Percentiles rank a stretch among this genome's conserved stretches.
Conservation (phyloP, 2,329 filamentous ascomycete genomes). For the Penicillium corylophilum region DNA sequence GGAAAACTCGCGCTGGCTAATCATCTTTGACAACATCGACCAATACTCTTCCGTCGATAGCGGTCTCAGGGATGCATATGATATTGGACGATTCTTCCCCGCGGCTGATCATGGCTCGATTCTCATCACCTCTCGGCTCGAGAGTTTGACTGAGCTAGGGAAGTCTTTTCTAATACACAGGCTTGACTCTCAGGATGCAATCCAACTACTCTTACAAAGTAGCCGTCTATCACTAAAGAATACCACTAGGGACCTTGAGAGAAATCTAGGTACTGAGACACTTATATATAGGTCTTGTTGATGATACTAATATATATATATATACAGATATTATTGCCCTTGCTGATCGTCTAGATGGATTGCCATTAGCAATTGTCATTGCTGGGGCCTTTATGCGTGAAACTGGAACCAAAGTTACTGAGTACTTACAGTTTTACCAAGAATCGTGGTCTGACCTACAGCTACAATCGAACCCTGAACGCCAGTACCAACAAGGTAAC, state of each 20-base stretch:
- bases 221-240: conserved; percentile 3
- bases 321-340: conserved; percentile 28
- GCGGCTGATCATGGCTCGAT: conserved; percentile 42
- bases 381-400: conserved; percentile 48
- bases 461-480: conserved; percentile 12
- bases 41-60: conserved; percentile 14
- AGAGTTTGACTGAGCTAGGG: conserved; percentile 33
- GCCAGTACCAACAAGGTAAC: conserved; percentile 26
- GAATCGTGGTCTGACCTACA: conserved; percentile 35
- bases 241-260: background rate
- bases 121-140: conserved; percentile 43
- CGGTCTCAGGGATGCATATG: conserved; percentile 19
- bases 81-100: conserved; percentile 32
- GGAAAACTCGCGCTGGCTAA: conserved; percentile 25
- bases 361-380: conserved; percentile 49
- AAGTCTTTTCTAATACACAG: conserved; percentile 33
- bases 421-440: conserved; percentile 45
- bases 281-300: background rate
- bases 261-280: conserved; percentile 9
- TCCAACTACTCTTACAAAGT: conserved; percentile 16
- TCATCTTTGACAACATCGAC: conserved; percentile 33
- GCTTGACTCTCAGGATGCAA: conserved; percentile 20
- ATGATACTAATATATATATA: conserved; percentile 14
- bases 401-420: conserved; percentile 33
- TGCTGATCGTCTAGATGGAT: conserved; percentile 41